These are phyloP conservation scores for Jatropha curcas DNA, from an alignment of 345 rosid genomes.

Conservation along the genomic window DNA sequence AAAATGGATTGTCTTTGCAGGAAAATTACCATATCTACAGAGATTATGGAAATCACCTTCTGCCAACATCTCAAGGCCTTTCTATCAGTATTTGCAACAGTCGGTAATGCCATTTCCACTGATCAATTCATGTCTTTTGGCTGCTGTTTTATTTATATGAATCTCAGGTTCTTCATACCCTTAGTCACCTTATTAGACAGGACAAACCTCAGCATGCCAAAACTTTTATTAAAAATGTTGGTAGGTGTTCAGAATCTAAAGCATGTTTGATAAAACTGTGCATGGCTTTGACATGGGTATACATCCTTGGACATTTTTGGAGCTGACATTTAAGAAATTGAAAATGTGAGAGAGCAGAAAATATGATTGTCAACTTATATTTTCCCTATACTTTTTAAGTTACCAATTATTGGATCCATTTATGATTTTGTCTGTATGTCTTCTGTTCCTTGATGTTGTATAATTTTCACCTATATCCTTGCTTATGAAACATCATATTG, in stretches of 20 bases:
- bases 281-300: neutral
- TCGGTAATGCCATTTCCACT: slow-evolving; percentile 45
- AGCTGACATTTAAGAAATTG: neutral
- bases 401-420: neutral
- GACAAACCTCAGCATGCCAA: neutral
- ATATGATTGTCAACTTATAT: neutral
- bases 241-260: neutral
- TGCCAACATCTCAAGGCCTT: slow-evolving; percentile 41
- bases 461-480: neutral
- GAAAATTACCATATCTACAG: slow-evolving; percentile 37
- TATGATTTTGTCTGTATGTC: no score
- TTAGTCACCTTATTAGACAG: neutral
- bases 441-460: neutral
- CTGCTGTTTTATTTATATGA: no score
- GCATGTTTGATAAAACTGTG: neutral
- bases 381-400: neutral
- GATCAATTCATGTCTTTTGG: neutral
- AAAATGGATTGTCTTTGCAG: slow-evolving; percentile 30
- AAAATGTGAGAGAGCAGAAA: no score
- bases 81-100: slow-evolving; percentile 65
- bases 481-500: neutral
- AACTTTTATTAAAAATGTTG: neutral
- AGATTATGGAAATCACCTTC: slow-evolving; percentile 46
- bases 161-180: no score
- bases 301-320: neutral